Conservation (phyloP, 2,329 filamentous ascomycete species). For the Penicillium nordicum region DNA sequence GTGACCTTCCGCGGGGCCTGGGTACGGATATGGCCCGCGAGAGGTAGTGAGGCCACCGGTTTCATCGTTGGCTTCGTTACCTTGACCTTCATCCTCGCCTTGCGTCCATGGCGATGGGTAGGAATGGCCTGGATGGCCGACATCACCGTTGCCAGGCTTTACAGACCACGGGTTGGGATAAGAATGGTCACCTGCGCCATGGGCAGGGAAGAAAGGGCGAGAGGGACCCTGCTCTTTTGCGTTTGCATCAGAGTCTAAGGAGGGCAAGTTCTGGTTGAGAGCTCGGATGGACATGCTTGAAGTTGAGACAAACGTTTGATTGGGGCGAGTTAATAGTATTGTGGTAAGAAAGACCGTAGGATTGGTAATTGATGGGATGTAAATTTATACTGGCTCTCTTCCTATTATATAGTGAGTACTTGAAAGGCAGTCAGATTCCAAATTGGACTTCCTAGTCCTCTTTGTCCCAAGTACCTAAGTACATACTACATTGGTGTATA, state of each 20-base stretch:
- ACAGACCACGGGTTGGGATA: neutral
- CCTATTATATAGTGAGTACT: neutral
- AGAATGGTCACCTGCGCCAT: neutral
- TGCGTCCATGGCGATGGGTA: neutral
- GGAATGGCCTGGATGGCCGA: neutral
- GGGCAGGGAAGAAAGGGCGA: neutral
- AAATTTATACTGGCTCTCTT: neutral
- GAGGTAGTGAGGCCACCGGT: too few species aligned
- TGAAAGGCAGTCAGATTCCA: neutral
- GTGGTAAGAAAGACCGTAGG: neutral
- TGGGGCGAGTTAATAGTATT: neutral
- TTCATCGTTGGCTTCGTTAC: neutral
- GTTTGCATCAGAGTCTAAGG: neutral
- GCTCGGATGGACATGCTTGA: neutral
- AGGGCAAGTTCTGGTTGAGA: neutral
- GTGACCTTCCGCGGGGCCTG: neutral
- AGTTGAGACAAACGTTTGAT: neutral
- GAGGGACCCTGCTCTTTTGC: neutral
- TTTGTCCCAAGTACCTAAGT: too few species aligned
- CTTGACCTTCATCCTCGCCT: neutral
- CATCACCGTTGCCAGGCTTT: neutral
- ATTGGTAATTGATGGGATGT: neutral
- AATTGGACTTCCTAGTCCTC: neutral
- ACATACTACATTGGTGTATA: neutral
- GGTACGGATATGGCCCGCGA: neutral